Percentiles rank a stretch among this genome's conserved stretches.
Conservation (phyloP, 495 filamentous ascomycete species). For the Elaphomyces granulatus region DNA sequence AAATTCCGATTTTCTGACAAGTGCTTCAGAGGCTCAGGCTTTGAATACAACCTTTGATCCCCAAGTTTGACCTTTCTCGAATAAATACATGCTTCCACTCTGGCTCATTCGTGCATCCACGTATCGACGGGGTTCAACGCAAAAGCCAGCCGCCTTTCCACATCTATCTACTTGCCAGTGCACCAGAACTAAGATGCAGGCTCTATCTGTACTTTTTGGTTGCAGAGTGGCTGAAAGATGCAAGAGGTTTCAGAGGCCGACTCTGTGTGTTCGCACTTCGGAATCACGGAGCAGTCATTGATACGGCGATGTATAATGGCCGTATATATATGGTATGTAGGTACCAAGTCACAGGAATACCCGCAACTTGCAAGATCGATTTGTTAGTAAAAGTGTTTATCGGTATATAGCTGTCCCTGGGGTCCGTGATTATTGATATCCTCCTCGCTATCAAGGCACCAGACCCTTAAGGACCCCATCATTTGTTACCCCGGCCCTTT, state of each 20-base stretch:
- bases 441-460: no score
- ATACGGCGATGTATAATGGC: constrained; percentile 52
- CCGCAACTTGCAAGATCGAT: constrained; percentile 39
- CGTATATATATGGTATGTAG: no score
- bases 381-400: constrained; percentile 60
- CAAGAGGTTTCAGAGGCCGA: constrained; percentile 46
- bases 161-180: constrained; percentile 70
- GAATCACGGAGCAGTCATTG: constrained; percentile 81
- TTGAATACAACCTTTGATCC: constrained; percentile 56
- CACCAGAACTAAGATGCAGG: constrained; percentile 97
- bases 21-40: no score
- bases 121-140: constrained; percentile 79
- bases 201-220: constrained; percentile 76
- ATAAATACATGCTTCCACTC: constrained; percentile 61
- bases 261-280: constrained; percentile 59
- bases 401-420: constrained; percentile 52
- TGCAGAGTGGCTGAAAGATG: constrained; percentile 52
- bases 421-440: constrained; percentile 67
- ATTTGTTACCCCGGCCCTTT: no score
- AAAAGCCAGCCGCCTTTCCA: constrained; percentile 58
- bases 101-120: constrained; percentile 73
- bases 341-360: constrained; percentile 43
- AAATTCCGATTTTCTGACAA: no score
- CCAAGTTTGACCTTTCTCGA: constrained; percentile 61
- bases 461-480: no score